Conservation (phyloP, 306 rosid species). For the Malus sieversii region DNA sequence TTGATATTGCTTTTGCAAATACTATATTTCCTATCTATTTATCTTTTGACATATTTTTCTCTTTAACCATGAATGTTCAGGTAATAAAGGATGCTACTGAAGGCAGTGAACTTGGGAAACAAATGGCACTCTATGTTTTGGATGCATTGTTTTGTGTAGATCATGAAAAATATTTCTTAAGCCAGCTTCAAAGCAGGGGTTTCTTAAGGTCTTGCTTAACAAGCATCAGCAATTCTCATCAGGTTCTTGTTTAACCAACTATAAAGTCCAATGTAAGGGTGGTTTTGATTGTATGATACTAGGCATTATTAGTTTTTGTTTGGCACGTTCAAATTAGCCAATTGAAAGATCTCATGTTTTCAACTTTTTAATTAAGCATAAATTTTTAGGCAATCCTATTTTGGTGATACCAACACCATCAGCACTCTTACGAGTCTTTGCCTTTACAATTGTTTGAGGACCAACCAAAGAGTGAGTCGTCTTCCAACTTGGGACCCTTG, state of each 20-base stretch:
- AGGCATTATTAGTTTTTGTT: not conserved
- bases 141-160: conserved; percentile 85
- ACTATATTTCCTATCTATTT: not conserved
- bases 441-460: conserved; percentile 29
- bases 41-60: conserved; percentile 4
- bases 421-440: not conserved
- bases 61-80: conserved; percentile 33
- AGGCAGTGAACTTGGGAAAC: conserved; percentile 94
- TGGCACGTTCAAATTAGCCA: not conserved
- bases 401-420: not conserved
- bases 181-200: conserved; percentile 90
- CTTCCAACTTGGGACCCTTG: conserved; percentile 10
- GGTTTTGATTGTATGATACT: not conserved
- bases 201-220: conserved; percentile 74
- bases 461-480: conserved; percentile 20
- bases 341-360: not conserved
- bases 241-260: conserved; percentile 46
- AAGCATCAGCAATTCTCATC: conserved; percentile 64
- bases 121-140: conserved; percentile 68
- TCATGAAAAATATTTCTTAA: conserved; percentile 75
- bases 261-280: not conserved
- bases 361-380: not conserved
- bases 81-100: conserved; percentile 84
- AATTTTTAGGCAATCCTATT: not conserved
- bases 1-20: not conserved